A percentile compares a stretch with the other conserved stretches of the same genome.
phyloP scores from a whole-genome alignment of 2,329 filamentous ascomycete species.

The Juglanconis sp. region DNA sequence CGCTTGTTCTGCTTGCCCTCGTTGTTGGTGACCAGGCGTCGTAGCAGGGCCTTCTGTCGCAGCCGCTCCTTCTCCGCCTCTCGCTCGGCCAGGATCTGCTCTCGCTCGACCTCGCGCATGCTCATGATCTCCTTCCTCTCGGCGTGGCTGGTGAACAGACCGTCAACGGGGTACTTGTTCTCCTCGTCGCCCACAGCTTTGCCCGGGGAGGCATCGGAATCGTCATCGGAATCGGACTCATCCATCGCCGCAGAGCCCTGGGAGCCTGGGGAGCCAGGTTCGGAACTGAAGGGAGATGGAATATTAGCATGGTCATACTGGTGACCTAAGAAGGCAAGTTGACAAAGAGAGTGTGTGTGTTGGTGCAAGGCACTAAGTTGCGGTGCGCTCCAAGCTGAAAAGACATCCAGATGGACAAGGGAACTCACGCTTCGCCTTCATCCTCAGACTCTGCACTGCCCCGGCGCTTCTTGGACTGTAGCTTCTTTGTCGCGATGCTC shows the following conservation, averaged over 20 bases:
- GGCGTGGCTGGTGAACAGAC: slow-evolving; percentile 70
- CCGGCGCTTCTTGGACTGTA: slow-evolving; percentile 46
- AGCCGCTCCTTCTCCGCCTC: slow-evolving; percentile 77
- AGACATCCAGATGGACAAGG: slow-evolving; percentile 17
- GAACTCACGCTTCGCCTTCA: slow-evolving; percentile 77
- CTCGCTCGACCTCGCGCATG: slow-evolving; percentile 86
- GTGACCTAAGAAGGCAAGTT: not conserved
- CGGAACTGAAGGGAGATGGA: slow-evolving; percentile 9
- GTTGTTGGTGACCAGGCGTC: slow-evolving; percentile 67
- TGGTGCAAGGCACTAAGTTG: not conserved
- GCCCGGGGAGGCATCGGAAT: slow-evolving; percentile 56
- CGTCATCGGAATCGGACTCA: slow-evolving; percentile 69
- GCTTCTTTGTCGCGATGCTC: slow-evolving; percentile 29
- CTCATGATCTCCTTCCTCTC: slow-evolving; percentile 78
- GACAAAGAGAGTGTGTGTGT: not conserved
- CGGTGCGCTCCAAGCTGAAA: slow-evolving; percentile 1
- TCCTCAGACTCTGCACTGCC: slow-evolving; percentile 64
- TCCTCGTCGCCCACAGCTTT: slow-evolving; percentile 51
- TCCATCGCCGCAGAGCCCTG: slow-evolving; percentile 85
- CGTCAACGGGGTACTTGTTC: slow-evolving; percentile 80
- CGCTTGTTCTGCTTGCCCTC: slow-evolving; percentile 67
- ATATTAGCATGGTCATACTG: slow-evolving; percentile 14
- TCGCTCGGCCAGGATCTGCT: slow-evolving; percentile 78
- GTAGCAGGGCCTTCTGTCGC: slow-evolving; percentile 77
- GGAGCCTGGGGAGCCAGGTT: slow-evolving; percentile 56